Base-by-base conservation (phyloP, 768 basidiomycete species). In the Termitomyces bulborhizus region DNA sequence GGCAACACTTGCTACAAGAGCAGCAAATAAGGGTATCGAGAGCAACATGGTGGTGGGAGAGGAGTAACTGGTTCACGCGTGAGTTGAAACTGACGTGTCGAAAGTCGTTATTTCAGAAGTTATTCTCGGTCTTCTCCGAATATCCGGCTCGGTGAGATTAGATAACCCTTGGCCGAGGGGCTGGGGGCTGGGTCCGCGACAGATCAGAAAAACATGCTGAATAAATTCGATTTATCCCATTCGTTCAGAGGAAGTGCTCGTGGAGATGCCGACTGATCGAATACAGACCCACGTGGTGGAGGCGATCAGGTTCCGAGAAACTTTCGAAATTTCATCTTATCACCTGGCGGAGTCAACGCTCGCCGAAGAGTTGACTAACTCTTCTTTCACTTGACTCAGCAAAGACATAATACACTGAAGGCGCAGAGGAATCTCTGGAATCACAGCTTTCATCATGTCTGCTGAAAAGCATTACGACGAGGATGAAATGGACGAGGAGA, bases 11-110 rank as follows among this genome's bases (percentile, higher is more conserved):
- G 82, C 78, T 59, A 85, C 63, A 9, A 88, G 64, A 21, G 79
- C 73, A 21, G 80, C 71, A 60, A 88, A 71, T 45, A 88, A 62
- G 42, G 80, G 75, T 59, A 82, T 63, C 27, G 78, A 75, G 55
- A 86, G 69, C 68, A 71, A 79, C 89, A 90, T 91, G 65, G 65
- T 73, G 62, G 69, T 50, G 48, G 48, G 37, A 39, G 67, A 62
- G 64, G 48, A 57, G 56, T 29, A 47, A 46, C 45, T 32, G 15
- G 44, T 58, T 46, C 44, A 55, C 49, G 47, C 41, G 56, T 31
- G 39, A 55, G 27, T 44, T 57, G 51, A 51, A 51, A 61, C 60
- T 61, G 55, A 60, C 60, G 60, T 62, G 62, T 55, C 58, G 50
- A 58, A 32, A 29, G n/a, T 32, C 3, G 21, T 37, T 15, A 37